phyloP scores from a whole-genome alignment of 2,329 filamentous ascomycete species.

The Clarireedia hainanense region DNA sequence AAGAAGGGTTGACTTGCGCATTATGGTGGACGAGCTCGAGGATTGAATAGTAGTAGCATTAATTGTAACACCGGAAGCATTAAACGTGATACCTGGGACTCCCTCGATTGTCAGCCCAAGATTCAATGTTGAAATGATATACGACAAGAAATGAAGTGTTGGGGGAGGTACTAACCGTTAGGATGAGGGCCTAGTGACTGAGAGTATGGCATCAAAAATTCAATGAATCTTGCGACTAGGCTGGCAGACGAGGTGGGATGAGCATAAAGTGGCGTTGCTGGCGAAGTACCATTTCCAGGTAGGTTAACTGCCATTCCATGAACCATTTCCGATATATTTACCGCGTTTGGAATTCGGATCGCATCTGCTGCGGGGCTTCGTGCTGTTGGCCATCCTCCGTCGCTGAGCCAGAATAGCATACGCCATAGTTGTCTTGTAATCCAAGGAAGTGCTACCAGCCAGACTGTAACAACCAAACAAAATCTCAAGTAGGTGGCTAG shows the following conservation, averaged over 20 bases:
- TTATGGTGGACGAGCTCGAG: neutral
- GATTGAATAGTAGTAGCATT: too few relatives aligned
- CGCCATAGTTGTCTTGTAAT: slow-evolving; percentile 89
- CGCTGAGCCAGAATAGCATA: slow-evolving; percentile 71
- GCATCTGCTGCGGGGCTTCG: neutral
- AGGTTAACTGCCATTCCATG: slow-evolving; percentile 19
- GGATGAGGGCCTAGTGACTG: slow-evolving; percentile 20
- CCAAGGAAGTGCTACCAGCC: slow-evolving; percentile 83
- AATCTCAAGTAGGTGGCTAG: slow-evolving; percentile 72
- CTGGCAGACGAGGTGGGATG: slow-evolving; percentile 33
- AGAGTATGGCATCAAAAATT: slow-evolving; percentile 21
- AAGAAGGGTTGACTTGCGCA: slow-evolving; percentile 38
- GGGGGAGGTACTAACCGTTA: slow-evolving; percentile 21
- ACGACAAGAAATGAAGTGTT: slow-evolving; percentile 21
- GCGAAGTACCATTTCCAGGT: slow-evolving; percentile 25
- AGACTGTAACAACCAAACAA: slow-evolving; percentile 72
- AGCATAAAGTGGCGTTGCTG: slow-evolving; percentile 23
- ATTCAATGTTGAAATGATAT: slow-evolving; percentile 17
- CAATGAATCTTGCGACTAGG: slow-evolving; percentile 30
- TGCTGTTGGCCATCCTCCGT: slow-evolving; percentile 26
- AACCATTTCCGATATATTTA: slow-evolving; percentile 14
- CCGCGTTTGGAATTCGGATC: slow-evolving; percentile 12
- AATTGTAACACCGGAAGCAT: slow-evolving; percentile 10
- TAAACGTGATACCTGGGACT: slow-evolving; percentile 9
- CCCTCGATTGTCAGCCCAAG: slow-evolving; percentile 15